These are phyloP conservation scores for Bothia castanella DNA, from an alignment of 1,284 basidiomycete genomes.

Conservation along the genomic window DNA sequence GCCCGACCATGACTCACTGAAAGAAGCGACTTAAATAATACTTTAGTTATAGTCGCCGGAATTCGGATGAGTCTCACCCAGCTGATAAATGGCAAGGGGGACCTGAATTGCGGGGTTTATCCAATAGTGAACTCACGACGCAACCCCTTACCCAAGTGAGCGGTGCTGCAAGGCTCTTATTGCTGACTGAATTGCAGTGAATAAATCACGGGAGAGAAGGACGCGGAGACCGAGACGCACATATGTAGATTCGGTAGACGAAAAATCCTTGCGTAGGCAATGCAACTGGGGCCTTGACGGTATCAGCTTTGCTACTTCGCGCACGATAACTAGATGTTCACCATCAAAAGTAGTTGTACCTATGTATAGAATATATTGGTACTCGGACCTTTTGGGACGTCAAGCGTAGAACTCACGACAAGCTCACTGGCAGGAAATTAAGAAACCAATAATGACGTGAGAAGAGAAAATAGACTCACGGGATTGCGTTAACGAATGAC, in stretches of 20 bases:
- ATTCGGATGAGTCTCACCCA: neutral
- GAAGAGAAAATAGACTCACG: neutral
- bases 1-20: neutral
- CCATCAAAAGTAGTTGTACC: neutral
- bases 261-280: slow-evolving; percentile 7
- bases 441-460: neutral
- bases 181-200: neutral
- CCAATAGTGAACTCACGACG: neutral
- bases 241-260: neutral
- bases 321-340: neutral
- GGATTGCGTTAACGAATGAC: neutral
- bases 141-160: slow-evolving; percentile 1
- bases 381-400: neutral
- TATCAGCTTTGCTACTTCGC: neutral
- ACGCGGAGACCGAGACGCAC: neutral
- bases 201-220: neutral
- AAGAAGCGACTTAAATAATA: neutral
- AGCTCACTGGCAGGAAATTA: neutral
- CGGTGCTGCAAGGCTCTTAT: neutral
- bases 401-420: neutral
- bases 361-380: neutral
- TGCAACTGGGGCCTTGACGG: slow-evolving; percentile 1
- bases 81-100: slow-evolving; percentile 2
- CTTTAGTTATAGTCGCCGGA: neutral
- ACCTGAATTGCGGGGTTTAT: neutral